A percentile compares a stretch with the other conserved stretches of the same genome.
Evolutionary conservation across 441 rosid species (phyloP).

Genomic region (Erodium trifolium): DNA sequence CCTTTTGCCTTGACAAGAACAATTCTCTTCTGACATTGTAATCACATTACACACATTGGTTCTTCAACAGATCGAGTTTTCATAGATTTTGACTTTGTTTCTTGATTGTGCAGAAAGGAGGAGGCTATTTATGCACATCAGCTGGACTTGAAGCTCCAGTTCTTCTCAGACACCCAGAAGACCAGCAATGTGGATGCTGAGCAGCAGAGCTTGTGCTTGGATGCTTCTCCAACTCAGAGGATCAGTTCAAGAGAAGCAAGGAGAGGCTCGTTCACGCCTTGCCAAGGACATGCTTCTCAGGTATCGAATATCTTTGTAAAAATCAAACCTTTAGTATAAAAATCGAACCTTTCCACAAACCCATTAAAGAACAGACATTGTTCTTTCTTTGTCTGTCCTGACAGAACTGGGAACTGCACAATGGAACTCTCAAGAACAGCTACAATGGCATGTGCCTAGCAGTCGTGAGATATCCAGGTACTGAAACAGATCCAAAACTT

Average conservation of each 20-base stretch:
- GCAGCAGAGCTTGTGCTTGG: constrained; percentile 47
- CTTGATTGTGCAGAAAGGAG: constrained; percentile 39
- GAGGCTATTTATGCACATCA: constrained; percentile 31
- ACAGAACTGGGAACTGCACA: constrained; percentile 76
- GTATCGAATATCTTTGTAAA: constrained; percentile 20
- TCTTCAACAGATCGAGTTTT: neutral
- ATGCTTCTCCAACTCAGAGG: constrained; percentile 55
- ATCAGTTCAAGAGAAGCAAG: constrained; percentile 53
- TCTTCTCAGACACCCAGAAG: constrained; percentile 37
- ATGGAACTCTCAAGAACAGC: constrained; percentile 57
- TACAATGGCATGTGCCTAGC: constrained; percentile 76
- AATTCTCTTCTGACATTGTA: constrained; percentile 43
- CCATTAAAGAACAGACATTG: neutral
- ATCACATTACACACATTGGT: constrained; percentile 3
- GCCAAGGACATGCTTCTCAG: constrained; percentile 68
- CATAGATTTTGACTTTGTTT: neutral
- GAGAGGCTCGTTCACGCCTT: constrained; percentile 51
- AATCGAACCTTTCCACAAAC: too few relatives aligned
- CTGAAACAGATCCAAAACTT: constrained; percentile 18
- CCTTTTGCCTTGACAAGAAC: constrained; percentile 64
- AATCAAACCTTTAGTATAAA: too few relatives aligned
- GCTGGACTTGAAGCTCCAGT: constrained; percentile 37
- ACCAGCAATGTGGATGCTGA: neutral
- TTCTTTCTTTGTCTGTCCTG: neutral
- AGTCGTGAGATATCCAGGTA: constrained; percentile 27